Base-by-base conservation (phyloP, 305 asterid species). In the Solanum hybrid region DNA sequence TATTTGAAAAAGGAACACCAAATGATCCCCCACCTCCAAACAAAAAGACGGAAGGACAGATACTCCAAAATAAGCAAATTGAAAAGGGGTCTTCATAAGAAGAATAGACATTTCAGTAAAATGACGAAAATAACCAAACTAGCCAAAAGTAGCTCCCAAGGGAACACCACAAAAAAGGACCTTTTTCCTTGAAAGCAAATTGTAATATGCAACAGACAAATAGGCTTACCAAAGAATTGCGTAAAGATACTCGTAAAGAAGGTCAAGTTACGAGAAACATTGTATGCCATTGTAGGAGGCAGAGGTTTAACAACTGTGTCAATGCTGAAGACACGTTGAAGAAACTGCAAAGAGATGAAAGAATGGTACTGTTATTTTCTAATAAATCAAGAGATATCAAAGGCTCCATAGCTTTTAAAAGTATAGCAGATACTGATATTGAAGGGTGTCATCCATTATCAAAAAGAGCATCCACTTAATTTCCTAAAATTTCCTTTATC, bases 171-270 rank as follows among this genome's bases (percentile, higher is more conserved):
- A 57, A 31, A 36, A 41, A 32, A 32, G n/a, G 29, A 65, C 88
- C 51, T 0, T 22, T 86, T 61, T 39, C 15, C 88, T 36, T 24
- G 13, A 9, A 17, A 78, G 29, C 39, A 79, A 89, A 34, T 24
- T n/a, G 89, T 20, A 17, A 7, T 75, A 39, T 70, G 33, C 75
- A 13, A 91, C 11, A 31, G 24, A 29, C 51, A 14, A 89, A 65
- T 20, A 91, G 80, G 89, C 96, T 91, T 89, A 96, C 99, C 98
- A 39, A 95, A 94, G 93, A 97, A 97, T 90, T 97, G 99, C 1
- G 98, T 96, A 90, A 97, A 97, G 93, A 97, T 97, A 91, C 99
- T 94, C 0, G 99, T 96, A 94, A 97, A 96, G 95, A 97, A 97
- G 93, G 93, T 89, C 95, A 97, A 93, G 93, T 96, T 96, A 90